Percentiles rank a stretch among this genome's conserved stretches.
These are phyloP conservation scores for Tolypocladium cylindrosporum DNA, from an alignment of 2,329 filamentous ascomycete species.

Conservation along the genomic window DNA sequence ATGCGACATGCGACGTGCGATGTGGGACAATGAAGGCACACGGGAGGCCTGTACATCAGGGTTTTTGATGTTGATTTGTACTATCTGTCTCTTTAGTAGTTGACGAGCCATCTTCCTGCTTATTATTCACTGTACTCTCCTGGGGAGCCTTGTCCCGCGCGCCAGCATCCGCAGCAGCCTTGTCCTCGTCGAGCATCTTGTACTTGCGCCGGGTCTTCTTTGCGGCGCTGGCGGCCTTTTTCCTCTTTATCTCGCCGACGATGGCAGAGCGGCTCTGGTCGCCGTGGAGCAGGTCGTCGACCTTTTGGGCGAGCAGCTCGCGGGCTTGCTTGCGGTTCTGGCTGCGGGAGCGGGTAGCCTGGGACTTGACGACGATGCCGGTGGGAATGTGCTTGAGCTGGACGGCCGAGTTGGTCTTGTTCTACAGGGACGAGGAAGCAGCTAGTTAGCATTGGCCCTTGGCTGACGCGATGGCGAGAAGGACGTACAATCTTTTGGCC, in stretches of 20 bases:
- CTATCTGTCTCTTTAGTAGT: neutral
- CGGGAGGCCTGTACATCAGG: neutral
- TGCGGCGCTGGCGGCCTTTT: slow-evolving; percentile 61
- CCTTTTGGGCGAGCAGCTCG: slow-evolving; percentile 60
- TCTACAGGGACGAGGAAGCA: slow-evolving; percentile 34
- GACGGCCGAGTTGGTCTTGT: slow-evolving; percentile 93
- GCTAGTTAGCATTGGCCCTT: neutral
- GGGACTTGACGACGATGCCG: slow-evolving; percentile 86
- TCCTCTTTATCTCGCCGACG: slow-evolving; percentile 52
- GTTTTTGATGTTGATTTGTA: neutral
- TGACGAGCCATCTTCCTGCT: neutral
- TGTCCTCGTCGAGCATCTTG: slow-evolving; percentile 45
- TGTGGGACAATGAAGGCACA: neutral
- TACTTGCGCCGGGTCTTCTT: slow-evolving; percentile 85
- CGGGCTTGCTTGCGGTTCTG: slow-evolving; percentile 85
- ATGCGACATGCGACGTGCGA: neutral
- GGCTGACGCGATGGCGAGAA: neutral
- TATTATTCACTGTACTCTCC: neutral
- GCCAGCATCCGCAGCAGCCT: slow-evolving; percentile 13
- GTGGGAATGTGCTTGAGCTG: slow-evolving; percentile 86
- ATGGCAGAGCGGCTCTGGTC: slow-evolving; percentile 55
- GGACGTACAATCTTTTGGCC: slow-evolving; percentile 79
- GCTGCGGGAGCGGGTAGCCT: slow-evolving; percentile 76
- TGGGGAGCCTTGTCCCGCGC: neutral
- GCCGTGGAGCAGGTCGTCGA: slow-evolving; percentile 66